These are phyloP conservation scores for Actinomucor elegans DNA, from an alignment of 371 early-diverging fungal species.

Conservation along the genomic window DNA sequence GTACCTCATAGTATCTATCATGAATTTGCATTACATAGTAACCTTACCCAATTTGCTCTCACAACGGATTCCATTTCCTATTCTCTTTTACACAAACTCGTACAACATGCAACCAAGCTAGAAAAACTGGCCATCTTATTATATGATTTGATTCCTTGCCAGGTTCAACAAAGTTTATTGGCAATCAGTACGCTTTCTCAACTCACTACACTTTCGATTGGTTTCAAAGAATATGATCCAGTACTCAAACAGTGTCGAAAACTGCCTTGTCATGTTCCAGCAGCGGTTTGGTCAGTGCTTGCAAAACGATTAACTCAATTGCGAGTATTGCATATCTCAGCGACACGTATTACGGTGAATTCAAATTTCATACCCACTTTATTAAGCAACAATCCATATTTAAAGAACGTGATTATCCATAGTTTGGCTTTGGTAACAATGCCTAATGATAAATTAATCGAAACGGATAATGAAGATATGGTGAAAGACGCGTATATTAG, in stretches of 20 bases:
- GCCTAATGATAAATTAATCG: neutral
- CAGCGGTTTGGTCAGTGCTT: conserved; percentile 30
- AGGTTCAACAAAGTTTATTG: conserved; percentile 16
- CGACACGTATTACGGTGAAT: conserved; percentile 21
- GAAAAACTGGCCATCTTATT: conserved; percentile 40
- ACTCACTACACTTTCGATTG: conserved; percentile 35
- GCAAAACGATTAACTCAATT: conserved; percentile 24
- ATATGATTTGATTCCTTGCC: conserved; percentile 30
- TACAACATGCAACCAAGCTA: conserved; percentile 26
- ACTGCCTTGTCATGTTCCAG: conserved; percentile 37
- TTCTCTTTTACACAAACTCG: conserved; percentile 19
- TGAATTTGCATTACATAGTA: conserved; percentile 5
- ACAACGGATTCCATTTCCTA: conserved; percentile 32
- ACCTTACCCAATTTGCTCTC: conserved; percentile 34
- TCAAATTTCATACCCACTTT: conserved; percentile 30
- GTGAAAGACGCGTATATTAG: conserved; percentile 1
- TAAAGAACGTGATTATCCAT: conserved; percentile 41
- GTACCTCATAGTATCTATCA: conserved; percentile 23
- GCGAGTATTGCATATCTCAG: conserved; percentile 33
- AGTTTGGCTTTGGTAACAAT: conserved; percentile 25
- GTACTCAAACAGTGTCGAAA: conserved; percentile 20
- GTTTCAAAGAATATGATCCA: conserved; percentile 32
- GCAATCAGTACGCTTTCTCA: conserved; percentile 15
- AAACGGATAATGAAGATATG: neutral
- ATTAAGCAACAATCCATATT: conserved; percentile 1